phyloP scores from a whole-genome alignment of 163 green algal species.

The Picocystis sp. region DNA sequence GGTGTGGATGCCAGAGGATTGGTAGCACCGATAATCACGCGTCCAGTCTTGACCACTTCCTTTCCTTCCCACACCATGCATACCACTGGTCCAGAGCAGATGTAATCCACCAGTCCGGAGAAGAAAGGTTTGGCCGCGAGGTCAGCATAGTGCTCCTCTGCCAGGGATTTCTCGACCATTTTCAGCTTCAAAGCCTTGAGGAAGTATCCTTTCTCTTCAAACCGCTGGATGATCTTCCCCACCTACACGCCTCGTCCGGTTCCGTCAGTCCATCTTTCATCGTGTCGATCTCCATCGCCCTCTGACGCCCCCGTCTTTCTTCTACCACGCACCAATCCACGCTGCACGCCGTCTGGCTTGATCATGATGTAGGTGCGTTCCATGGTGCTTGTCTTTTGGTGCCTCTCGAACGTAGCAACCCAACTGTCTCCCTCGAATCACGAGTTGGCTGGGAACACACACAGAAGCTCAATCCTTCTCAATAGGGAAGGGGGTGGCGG shows the following conservation, averaged over 20 bases:
- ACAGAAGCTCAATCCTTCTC: no score
- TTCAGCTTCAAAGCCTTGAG: constrained; percentile 64
- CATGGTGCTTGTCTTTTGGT: neutral
- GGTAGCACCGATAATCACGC: constrained; percentile 59
- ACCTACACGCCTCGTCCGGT: constrained; percentile 8
- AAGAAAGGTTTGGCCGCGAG: constrained; percentile 74
- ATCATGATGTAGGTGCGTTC: constrained; percentile 75
- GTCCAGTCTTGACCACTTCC: constrained; percentile 39
- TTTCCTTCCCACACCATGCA: constrained; percentile 52
- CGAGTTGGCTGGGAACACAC: no score
- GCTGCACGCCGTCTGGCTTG: constrained; percentile 42
- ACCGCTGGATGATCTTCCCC: constrained; percentile 25
- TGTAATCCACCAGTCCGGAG: constrained; percentile 17
- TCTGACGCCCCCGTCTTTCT: no score
- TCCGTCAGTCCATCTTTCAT: no score
- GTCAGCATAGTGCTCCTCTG: constrained; percentile 84
- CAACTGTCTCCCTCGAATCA: no score
- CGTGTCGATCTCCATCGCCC: no score
- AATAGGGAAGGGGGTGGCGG: no score
- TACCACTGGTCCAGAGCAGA: constrained; percentile 41
- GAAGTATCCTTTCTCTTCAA: neutral
- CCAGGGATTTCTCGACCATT: constrained; percentile 51
- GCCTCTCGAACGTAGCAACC: no score
- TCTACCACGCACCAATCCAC: constrained; percentile 16
- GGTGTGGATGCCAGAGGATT: constrained; percentile 36